Evolutionary conservation across 768 basidiomycete species (phyloP).

Genomic region (Kwoniella dendrophila): DNA sequence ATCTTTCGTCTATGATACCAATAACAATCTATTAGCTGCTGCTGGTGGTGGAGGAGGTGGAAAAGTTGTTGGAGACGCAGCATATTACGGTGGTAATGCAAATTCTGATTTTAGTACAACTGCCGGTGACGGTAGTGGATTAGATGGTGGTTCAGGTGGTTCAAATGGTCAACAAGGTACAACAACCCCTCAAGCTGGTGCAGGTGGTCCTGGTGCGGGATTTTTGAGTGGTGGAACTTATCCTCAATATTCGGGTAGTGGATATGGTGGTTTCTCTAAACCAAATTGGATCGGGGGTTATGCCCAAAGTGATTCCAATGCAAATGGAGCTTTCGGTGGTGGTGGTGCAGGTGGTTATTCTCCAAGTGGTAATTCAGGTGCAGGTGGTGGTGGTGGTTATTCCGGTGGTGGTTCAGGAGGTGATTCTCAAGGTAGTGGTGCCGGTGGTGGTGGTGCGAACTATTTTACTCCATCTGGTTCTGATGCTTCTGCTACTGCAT

Average conservation of each 20-base stretch:
- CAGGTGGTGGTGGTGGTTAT: background rate
- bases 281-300: background rate
- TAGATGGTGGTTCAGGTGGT: background rate
- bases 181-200: background rate
- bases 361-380: no score
- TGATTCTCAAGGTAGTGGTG: background rate
- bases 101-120: background rate
- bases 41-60: conserved; percentile 4
- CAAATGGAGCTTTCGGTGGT: background rate
- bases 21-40: background rate
- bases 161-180: background rate
- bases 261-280: background rate
- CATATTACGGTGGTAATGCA: background rate
- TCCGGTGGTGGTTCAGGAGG: background rate
- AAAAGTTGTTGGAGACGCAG: background rate
- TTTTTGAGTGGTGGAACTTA: background rate
- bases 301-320: background rate
- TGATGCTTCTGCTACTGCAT: background rate
- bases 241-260: background rate
- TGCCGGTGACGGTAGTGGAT: background rate
- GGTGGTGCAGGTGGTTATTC: background rate
- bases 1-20: background rate
- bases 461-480: background rate
- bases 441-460: background rate
- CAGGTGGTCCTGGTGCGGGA: background rate